Evolutionary conservation across 495 filamentous ascomycete genomes (phyloP), one percentile per base, ranked within the genome.

Genomic region (Penicillium salamii): DNA sequence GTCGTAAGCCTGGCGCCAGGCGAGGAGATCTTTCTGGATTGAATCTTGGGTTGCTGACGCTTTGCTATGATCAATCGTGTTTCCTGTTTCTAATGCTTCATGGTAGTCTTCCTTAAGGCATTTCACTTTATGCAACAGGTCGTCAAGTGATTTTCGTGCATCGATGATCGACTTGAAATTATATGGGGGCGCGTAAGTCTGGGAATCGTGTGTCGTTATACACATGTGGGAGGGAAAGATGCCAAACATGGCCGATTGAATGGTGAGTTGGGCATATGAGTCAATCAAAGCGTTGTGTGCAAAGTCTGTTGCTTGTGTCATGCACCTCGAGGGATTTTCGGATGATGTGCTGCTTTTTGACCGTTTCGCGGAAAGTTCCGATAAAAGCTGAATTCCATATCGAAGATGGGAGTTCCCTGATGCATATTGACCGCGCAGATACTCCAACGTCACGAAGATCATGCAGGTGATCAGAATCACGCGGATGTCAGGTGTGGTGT

Each of bases 371-470:
- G 53, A 51, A 2, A 61, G 54, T 19, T 39, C 29, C 2, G 50
- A 34, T 4, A 61, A 44, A 0, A 54, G 33, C 37, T 57, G 60
- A 3, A 76, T 49, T 1, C 76, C 75, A 45, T 59, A 70, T 44
- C 70, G 65, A 6, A 83, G 65, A 60, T 83, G 80, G 3, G 59
- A 52, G 28, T 64, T 67, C 7, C 70, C 76, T 12, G 69, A 54
- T n/a, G 50, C 28, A 51, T 71, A 75, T 33, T 70, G 62, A 1
- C 78, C 78, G 9, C 69, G 72, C 13, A 82, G 56, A 19, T 70
- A 72, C 47, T 83, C 80, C 39, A 78, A 59, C 17, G 69, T 68
- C 24, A 76, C 64, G 52, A 82, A 82, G 1, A 82, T 19, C 39
- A 77, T 54, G 53, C 80, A 83, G 6, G 75, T 69, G 29, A 78